Percentiles rank a stretch among this genome's conserved stretches.
These are phyloP conservation scores for Psidium friedrichsthalianum DNA, from an alignment of 345 rosid genomes.

Conservation along the genomic window DNA sequence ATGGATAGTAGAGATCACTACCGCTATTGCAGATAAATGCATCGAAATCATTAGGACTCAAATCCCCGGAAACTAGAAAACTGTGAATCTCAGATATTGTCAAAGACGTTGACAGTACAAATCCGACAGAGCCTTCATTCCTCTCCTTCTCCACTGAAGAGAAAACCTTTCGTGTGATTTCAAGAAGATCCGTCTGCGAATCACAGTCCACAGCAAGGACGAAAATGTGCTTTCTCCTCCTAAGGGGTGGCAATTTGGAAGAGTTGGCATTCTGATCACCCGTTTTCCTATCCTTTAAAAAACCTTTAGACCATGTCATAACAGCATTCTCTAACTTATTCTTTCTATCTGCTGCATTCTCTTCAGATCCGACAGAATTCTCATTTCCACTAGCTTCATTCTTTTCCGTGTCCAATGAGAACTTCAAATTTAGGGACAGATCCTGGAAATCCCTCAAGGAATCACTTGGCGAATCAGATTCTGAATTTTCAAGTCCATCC, in stretches of 20 bases:
- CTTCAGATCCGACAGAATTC: slow-evolving; percentile 45
- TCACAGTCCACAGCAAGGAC: slow-evolving; percentile 84
- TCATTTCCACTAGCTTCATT: slow-evolving; percentile 41
- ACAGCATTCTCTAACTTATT: slow-evolving; percentile 76
- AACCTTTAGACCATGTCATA: slow-evolving; percentile 72
- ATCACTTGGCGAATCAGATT: slow-evolving; percentile 84
- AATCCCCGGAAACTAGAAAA: slow-evolving; percentile 55
- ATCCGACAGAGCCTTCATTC: slow-evolving; percentile 72
- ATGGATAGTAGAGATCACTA: slow-evolving; percentile 85
- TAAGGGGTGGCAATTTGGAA: slow-evolving; percentile 66
- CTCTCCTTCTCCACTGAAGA: slow-evolving; percentile 77
- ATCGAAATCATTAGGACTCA: slow-evolving; percentile 76
- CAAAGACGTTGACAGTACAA: slow-evolving; percentile 77
- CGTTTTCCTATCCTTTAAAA: slow-evolving; percentile 43
- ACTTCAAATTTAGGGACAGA: slow-evolving; percentile 81
- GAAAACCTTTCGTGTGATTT: slow-evolving; percentile 46
- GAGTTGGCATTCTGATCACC: slow-evolving; percentile 46
- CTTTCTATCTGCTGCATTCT: slow-evolving; percentile 41
- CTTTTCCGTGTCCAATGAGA: slow-evolving; percentile 84
- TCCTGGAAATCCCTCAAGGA: slow-evolving; percentile 94
- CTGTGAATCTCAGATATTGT: slow-evolving; percentile 76
- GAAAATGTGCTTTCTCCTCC: slow-evolving; percentile 69
- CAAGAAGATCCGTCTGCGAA: slow-evolving; percentile 31
- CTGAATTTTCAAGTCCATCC: slow-evolving; percentile 61
- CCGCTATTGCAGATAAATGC: slow-evolving; percentile 95